Evolutionary conservation across 2,329 filamentous ascomycete genomes (phyloP).

Genomic region (Neonectria punicea): DNA sequence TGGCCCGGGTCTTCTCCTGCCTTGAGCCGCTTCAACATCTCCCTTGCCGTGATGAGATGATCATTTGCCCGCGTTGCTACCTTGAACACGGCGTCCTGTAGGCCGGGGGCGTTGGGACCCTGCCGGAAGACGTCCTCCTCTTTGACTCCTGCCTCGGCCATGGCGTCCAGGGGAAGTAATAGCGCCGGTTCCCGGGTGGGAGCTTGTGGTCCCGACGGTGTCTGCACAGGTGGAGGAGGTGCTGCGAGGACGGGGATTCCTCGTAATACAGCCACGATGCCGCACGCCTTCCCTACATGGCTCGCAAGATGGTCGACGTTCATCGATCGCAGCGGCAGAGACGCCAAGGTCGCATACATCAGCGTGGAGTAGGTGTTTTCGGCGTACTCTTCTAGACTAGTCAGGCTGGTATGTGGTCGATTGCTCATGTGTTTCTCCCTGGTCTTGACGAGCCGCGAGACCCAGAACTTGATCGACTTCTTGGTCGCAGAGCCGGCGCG

Average conservation of each 20-base stretch:
- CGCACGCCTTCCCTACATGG: constrained; percentile 93
- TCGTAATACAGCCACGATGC: constrained; percentile 86
- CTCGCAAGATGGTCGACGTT: constrained; percentile 93
- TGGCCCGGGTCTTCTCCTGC: constrained; percentile 81
- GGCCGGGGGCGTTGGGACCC: constrained; percentile 79
- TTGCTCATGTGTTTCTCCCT: constrained; percentile 87
- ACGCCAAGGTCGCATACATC: constrained; percentile 86
- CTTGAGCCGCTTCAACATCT: constrained; percentile 86
- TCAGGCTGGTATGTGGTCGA: constrained; percentile 79
- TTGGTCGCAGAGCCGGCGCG: constrained; percentile 53
- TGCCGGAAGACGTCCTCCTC: constrained; percentile 91
- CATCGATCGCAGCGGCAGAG: constrained; percentile 81
- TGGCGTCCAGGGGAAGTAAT: constrained; percentile 86
- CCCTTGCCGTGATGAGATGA: constrained; percentile 90
- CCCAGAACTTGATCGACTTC: constrained; percentile 75
- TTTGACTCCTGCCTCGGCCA: constrained; percentile 81
- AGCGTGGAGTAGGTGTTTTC: constrained; percentile 96
- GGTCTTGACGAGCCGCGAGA: constrained; percentile 80
- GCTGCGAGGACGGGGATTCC: constrained; percentile 91
- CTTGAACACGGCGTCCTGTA: constrained; percentile 89
- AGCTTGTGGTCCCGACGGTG: constrained; percentile 52
- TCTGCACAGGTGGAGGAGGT: constrained; percentile 61
- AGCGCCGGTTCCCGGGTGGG: constrained; percentile 64
- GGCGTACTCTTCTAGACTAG: constrained; percentile 84
- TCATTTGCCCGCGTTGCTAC: constrained; percentile 96